Conservation (phyloP, 768 basidiomycete genomes). For the Mycena rebaudengoi region DNA sequence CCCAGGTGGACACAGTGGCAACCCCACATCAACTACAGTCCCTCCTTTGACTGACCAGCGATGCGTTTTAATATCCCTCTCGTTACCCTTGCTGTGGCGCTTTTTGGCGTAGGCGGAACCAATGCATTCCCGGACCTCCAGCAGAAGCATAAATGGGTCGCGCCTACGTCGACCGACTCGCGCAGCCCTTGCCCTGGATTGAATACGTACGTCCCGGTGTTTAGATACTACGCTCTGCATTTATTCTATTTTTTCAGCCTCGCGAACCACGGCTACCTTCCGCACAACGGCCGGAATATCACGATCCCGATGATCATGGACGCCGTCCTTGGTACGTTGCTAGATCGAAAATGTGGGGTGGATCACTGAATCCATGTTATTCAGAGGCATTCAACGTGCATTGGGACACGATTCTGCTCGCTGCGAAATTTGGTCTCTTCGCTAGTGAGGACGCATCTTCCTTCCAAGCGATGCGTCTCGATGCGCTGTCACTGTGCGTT, state of each 20-base stretch:
- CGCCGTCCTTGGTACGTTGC: not conserved
- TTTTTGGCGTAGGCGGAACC: no score
- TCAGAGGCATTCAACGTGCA: not conserved
- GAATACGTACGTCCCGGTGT: not conserved
- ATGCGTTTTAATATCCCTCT: no score
- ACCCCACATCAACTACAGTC: no score
- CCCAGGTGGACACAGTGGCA: no score
- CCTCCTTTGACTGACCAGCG: no score
- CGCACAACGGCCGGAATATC: not conserved
- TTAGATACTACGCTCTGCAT: not conserved
- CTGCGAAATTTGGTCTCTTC: not conserved
- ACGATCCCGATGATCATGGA: not conserved
- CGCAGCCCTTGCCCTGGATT: not conserved
- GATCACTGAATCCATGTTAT: no score
- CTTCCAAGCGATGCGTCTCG: not conserved
- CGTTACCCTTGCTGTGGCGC: no score
- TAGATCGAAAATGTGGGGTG: no score
- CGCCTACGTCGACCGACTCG: not conserved
- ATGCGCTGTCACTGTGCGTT: slow-evolving; percentile 16
- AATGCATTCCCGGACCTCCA: no score
- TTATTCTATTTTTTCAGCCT: not conserved
- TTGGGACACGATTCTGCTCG: not conserved
- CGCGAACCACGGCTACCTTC: not conserved
- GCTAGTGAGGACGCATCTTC: not conserved
- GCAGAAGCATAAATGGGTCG: not conserved